A percentile compares a stretch with the other conserved stretches of the same genome.
These are phyloP conservation scores for Pichia paraexigua DNA, from an alignment of 805 yeast species.

Conservation along the genomic window DNA sequence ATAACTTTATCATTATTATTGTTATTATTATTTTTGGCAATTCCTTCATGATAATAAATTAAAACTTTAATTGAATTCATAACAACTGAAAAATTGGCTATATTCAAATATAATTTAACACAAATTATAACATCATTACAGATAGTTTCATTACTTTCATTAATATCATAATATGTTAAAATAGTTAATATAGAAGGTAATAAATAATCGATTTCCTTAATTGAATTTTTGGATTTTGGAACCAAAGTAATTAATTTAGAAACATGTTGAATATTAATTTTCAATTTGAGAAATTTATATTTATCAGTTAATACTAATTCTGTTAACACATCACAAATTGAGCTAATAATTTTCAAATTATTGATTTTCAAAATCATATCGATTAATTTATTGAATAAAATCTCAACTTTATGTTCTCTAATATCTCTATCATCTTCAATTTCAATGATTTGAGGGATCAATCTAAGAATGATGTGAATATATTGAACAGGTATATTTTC, in stretches of 20 bases:
- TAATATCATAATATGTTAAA: background rate
- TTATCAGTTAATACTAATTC: conserved; percentile 1
- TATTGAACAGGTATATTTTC: conserved; percentile 48
- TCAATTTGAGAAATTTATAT: background rate
- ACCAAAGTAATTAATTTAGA: background rate
- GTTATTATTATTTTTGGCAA: background rate
- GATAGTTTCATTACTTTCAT: background rate
- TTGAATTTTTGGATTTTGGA: conserved; percentile 21
- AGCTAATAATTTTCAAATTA: background rate
- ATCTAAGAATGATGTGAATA: conserved; percentile 47
- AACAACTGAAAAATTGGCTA: background rate
- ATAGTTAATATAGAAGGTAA: conserved; percentile 41
- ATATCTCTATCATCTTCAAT: background rate
- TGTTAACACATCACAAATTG: background rate
- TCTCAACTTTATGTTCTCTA: conserved; percentile 1
- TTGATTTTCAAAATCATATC: background rate
- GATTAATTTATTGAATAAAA: background rate
- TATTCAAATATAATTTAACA: background rate
- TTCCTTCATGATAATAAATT: background rate
- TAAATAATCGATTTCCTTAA: conserved; percentile 33
- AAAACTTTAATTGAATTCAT: conserved; percentile 6
- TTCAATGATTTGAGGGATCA: background rate
- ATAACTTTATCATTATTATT: background rate
- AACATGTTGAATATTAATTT: background rate
- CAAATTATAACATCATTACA: conserved; percentile 3